Percentiles rank a stretch among this genome's conserved stretches.
phyloP scores from a whole-genome alignment of 306 rosid genomes.

The Medicago arabica region DNA sequence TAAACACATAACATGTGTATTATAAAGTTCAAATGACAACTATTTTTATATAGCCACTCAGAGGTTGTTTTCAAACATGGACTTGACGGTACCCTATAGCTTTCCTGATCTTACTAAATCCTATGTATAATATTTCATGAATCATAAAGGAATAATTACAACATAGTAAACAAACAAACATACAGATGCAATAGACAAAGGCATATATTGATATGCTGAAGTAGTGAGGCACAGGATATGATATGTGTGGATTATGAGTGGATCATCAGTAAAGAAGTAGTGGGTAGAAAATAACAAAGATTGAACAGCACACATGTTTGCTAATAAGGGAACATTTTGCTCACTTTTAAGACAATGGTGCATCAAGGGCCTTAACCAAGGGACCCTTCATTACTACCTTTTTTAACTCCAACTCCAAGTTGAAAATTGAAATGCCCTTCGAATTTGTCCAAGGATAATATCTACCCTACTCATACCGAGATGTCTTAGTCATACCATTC shows the following conservation, averaged over 20 bases:
- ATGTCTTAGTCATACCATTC: conserved; percentile 35
- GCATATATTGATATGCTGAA: conserved; percentile 20
- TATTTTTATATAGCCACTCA: background rate
- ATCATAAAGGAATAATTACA: conserved; percentile 13
- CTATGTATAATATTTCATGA: background rate
- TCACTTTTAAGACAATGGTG: conserved; percentile 40
- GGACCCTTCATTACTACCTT: conserved; percentile 35
- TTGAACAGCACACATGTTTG: conserved; percentile 56
- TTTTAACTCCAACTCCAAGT: conserved; percentile 26
- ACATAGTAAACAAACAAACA: conserved; percentile 29
- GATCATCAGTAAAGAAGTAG: conserved; percentile 44
- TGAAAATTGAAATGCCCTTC: conserved; percentile 11
- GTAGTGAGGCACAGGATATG: conserved; percentile 35
- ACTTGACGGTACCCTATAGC: background rate
- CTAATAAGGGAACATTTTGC: conserved; percentile 46
- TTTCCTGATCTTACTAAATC: conserved; percentile 18
- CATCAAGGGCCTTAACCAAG: conserved; percentile 42
- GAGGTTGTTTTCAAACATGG: background rate
- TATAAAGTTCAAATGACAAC: background rate
- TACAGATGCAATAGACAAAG: background rate
- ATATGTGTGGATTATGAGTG: conserved; percentile 68
- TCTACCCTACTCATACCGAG: conserved; percentile 20
- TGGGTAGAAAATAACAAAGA: conserved; percentile 55
- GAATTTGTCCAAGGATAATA: conserved; percentile 20
- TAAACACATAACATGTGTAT: too few species aligned